Percentiles rank a stretch among this genome's conserved stretches.
phyloP scores from a whole-genome alignment of 495 filamentous ascomycete species.

The Filosporella fistucella region DNA sequence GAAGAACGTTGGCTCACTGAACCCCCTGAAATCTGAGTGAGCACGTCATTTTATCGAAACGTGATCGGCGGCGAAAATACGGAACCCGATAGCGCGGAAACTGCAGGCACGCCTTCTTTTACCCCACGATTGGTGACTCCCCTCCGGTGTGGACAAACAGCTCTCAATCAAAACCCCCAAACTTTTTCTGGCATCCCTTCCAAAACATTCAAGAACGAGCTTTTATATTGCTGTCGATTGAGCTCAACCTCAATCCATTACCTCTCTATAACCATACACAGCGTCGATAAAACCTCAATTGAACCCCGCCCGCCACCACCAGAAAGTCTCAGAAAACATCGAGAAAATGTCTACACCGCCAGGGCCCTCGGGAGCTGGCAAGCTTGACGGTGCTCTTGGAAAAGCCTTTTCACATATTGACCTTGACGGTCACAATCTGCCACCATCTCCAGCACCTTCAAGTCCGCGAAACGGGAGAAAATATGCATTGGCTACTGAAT shows the following conservation, averaged over 20 bases:
- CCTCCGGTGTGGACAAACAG: too few species aligned
- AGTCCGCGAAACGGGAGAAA: conserved; percentile 75
- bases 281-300: background rate
- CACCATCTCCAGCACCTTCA: conserved; percentile 91
- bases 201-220: too few species aligned
- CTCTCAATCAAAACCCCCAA: too few species aligned
- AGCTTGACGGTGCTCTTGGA: conserved; percentile 36
- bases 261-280: background rate
- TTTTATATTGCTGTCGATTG: conserved; percentile 1
- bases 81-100: background rate
- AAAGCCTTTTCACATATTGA: conserved; percentile 75
- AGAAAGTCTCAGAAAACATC: background rate
- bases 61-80: too few species aligned
- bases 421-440: conserved; percentile 83
- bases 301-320: background rate
- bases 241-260: conserved; percentile 13
- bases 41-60: too few species aligned
- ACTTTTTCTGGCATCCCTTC: too few species aligned
- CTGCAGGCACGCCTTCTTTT: too few species aligned
- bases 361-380: conserved; percentile 22
- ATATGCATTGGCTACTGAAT: conserved; percentile 91
- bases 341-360: conserved; percentile 33
- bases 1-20: too few species aligned
- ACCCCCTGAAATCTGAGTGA: too few species aligned
- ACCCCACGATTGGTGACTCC: conserved; percentile 1